Conservation (phyloP, 192 early-diverging fungal genomes). For the Haplosporangium gracile region DNA sequence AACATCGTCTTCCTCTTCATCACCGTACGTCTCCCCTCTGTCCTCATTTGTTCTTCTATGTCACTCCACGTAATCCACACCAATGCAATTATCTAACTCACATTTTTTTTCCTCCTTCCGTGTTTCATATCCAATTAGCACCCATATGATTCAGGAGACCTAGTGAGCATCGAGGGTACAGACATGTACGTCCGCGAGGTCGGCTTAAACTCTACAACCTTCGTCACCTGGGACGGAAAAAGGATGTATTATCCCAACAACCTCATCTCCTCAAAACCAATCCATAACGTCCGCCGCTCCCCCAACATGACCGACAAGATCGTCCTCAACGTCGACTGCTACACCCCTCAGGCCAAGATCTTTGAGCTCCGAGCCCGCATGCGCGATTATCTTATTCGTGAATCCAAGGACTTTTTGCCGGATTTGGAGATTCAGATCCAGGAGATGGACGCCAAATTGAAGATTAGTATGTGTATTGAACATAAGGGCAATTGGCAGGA, state of each 20-base stretch:
- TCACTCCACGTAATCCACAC: not conserved
- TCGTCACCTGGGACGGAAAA: conserved; percentile 86
- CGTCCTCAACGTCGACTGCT: conserved; percentile 72
- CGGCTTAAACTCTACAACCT: conserved; percentile 83
- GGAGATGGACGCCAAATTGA: conserved; percentile 73
- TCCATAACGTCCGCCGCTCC: conserved; percentile 81
- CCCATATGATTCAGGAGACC: conserved; percentile 74
- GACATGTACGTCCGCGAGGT: conserved; percentile 83
- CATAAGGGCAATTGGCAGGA: conserved; percentile 90
- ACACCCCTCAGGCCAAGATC: conserved; percentile 79
- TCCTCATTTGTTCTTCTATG: not conserved
- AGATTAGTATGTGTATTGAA: conserved; percentile 73
- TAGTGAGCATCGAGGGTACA: conserved; percentile 78
- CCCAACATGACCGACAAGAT: conserved; percentile 66
- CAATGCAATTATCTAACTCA: not conserved
- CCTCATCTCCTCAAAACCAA: conserved; percentile 67
- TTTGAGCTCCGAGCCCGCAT: conserved; percentile 73
- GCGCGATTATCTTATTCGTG: conserved; percentile 69
- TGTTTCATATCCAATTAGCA: conserved; percentile 28
- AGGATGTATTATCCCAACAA: conserved; percentile 85
- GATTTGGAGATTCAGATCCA: conserved; percentile 73
- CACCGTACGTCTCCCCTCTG: conserved; percentile 20
- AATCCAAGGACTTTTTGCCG: conserved; percentile 66
- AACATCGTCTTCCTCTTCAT: conserved; percentile 90
- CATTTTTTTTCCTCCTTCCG: not conserved